These are phyloP conservation scores for Aspergillus brasiliensis DNA, from an alignment of 2,329 filamentous ascomycete species.

Conservation along the genomic window DNA sequence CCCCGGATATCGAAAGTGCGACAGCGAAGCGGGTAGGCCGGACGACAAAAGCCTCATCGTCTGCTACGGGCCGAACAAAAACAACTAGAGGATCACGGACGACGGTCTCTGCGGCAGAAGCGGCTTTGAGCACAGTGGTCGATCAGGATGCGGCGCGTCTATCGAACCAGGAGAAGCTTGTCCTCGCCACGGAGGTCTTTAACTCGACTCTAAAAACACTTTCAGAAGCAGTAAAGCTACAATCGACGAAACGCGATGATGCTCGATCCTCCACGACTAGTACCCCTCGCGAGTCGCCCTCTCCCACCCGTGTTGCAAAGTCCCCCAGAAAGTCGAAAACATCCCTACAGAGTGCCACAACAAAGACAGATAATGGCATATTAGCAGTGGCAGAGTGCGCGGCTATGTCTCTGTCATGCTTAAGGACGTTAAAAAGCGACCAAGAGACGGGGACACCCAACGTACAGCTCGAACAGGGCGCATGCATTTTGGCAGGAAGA, in stretches of 20 bases:
- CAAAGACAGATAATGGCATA: conserved; percentile 26
- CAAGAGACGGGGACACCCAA: conserved; percentile 30
- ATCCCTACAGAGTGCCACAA: conserved; percentile 4
- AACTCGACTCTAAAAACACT: conserved; percentile 48
- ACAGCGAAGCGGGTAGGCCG: conserved; percentile 26
- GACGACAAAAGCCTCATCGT: conserved; percentile 25
- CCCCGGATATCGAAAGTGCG: conserved; percentile 24
- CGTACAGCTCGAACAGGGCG: conserved; percentile 46
- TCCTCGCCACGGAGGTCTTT: conserved; percentile 50
- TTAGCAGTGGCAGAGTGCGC: conserved; percentile 43
- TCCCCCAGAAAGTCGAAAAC: conserved; percentile 27
- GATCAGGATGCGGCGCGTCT: conserved; percentile 32
- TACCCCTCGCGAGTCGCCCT: conserved; percentile 24
- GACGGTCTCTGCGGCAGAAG: conserved; percentile 27
- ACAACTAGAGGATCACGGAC: conserved; percentile 29
- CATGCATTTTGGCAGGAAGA: conserved; percentile 46
- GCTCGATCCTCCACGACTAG: conserved; percentile 23
- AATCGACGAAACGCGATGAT: conserved; percentile 22
- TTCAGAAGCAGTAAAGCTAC: conserved; percentile 42
- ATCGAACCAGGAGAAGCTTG: conserved; percentile 41
- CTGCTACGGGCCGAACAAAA: conserved; percentile 27
- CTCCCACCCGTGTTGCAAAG: conserved; percentile 32
- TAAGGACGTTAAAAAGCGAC: conserved; percentile 39
- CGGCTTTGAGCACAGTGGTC: conserved; percentile 25
- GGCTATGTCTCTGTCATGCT: conserved; percentile 40